Evolutionary conservation across 2,329 filamentous ascomycete genomes (phyloP).

Genomic region (Graphiopsis chlorocephala): DNA sequence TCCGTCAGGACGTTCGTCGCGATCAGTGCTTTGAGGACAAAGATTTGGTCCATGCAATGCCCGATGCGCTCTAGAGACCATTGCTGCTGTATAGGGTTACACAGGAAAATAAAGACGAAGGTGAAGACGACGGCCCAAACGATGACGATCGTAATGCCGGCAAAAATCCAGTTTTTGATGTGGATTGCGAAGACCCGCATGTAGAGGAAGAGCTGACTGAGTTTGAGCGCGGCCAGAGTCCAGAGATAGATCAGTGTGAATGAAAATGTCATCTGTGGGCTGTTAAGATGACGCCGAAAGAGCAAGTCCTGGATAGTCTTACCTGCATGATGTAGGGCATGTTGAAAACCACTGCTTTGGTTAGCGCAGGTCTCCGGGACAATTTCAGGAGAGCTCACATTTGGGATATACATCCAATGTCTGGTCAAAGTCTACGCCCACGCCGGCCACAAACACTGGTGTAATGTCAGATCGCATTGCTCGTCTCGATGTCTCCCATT

Average conservation of each 20-base stretch:
- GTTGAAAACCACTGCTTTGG: neutral
- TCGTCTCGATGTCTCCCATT: neutral
- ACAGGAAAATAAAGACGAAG: constrained; percentile 11
- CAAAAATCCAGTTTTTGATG: neutral
- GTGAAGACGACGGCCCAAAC: constrained; percentile 4
- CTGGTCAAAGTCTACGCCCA: constrained; percentile 3
- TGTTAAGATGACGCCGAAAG: neutral
- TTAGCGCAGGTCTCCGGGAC: neutral
- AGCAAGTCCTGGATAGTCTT: neutral
- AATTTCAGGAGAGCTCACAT: neutral
- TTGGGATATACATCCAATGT: neutral
- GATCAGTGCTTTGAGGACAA: constrained; percentile 6
- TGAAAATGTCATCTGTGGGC: constrained; percentile 2
- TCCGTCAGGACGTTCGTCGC: constrained; percentile 11
- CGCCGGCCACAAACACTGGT: neutral
- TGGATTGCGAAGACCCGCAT: constrained; percentile 7
- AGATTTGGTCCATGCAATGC: constrained; percentile 7
- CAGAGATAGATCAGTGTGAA: constrained; percentile 9
- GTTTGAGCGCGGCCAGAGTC: constrained; percentile 3
- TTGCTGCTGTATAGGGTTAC: constrained; percentile 11
- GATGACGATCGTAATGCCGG: neutral
- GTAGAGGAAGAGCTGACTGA: constrained; percentile 9
- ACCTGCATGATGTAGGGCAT: constrained; percentile 15
- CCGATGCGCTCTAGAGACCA: constrained; percentile 7
- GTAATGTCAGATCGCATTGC: neutral